Conservation (phyloP, 768 basidiomycete genomes). For the Psilocybe azurescens region DNA sequence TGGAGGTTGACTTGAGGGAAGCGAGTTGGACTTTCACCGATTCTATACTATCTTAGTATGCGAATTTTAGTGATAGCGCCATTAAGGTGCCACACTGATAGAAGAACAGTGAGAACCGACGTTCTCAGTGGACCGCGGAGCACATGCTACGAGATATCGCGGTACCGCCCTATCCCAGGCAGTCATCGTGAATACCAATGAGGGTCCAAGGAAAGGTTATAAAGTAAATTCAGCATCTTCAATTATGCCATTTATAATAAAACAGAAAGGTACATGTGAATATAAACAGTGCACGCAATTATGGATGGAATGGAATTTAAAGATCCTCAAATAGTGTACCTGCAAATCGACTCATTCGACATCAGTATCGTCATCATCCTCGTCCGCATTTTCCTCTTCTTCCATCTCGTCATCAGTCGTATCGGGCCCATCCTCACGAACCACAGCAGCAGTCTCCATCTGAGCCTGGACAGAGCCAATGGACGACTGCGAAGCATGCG, state of each 20-base stretch:
- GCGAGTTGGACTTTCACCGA: not conserved
- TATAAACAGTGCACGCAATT: no score
- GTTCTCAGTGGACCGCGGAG: not conserved
- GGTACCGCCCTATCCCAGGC: not conserved
- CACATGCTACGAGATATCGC: not conserved
- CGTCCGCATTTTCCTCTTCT: no score
- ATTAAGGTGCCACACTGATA: not conserved
- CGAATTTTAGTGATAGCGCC: not conserved
- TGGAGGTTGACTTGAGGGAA: not conserved
- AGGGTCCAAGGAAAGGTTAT: no score
- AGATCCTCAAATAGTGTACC: no score
- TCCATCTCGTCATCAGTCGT: conserved; percentile 21
- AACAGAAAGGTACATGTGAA: no score
- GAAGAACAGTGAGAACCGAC: not conserved
- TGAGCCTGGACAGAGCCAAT: not conserved
- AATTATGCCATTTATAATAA: no score
- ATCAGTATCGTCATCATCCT: conserved; percentile 28
- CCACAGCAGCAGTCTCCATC: not conserved
- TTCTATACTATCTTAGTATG: not conserved
- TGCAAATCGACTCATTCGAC: conserved; percentile 23
- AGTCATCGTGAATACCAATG: not conserved
- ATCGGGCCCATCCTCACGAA: conserved; percentile 8
- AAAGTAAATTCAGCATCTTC: no score
- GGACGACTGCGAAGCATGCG: not conserved
- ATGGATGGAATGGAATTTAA: no score